These are phyloP conservation scores for Larix sibirica DNA, from an alignment of 83 land plant genomes.

Conservation along the genomic window DNA sequence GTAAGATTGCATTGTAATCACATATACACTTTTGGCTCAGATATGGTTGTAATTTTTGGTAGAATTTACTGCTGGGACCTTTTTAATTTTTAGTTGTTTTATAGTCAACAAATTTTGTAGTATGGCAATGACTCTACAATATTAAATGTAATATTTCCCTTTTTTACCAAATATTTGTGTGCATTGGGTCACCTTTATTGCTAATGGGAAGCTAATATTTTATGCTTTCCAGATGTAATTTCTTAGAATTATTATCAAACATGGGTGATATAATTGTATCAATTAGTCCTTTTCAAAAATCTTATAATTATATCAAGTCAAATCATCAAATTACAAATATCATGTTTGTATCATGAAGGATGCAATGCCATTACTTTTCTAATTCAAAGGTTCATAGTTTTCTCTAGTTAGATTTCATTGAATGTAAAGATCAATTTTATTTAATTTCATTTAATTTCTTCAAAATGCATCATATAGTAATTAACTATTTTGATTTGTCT, in stretches of 20 bases:
- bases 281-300: neutral
- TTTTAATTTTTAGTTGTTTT: neutral
- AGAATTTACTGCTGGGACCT: neutral
- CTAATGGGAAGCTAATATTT: no score
- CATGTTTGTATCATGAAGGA: neutral
- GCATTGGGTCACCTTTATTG: neutral
- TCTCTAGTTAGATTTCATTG: no score
- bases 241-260: neutral
- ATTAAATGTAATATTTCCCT: no score
- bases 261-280: neutral
- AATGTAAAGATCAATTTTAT: no score
- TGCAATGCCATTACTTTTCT: no score
- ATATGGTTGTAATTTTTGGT: neutral
- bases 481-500: no score
- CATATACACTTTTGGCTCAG: no score
- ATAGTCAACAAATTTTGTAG: neutral
- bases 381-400: no score
- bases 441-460: no score
- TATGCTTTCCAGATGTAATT: neutral
- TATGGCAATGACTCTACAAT: neutral
- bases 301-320: neutral
- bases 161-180: neutral
- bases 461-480: no score
- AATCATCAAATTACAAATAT: neutral
- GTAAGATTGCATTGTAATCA: conserved; percentile 22